Conservation (phyloP, 345 rosid species). For the Eucalyptus guilfoylei region DNA sequence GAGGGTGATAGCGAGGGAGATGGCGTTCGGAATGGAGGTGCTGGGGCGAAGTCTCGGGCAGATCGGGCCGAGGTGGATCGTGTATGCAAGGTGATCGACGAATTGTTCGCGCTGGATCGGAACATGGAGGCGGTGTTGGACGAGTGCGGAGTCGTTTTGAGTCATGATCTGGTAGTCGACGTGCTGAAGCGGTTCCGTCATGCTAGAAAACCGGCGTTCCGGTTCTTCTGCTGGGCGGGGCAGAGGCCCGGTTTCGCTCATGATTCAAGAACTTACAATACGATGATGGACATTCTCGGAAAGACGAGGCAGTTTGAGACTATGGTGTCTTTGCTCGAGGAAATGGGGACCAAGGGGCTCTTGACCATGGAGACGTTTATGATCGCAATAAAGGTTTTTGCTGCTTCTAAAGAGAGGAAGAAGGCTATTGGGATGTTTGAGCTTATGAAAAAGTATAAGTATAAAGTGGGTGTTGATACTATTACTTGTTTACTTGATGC, state of each 20-base stretch:
- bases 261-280: conserved; percentile 66
- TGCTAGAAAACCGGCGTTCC: conserved; percentile 81
- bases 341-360: conserved; percentile 60
- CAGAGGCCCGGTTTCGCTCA: conserved; percentile 42
- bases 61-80: conserved; percentile 48
- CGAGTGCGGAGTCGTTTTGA: conserved; percentile 40
- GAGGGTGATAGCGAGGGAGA: not conserved
- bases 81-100: conserved; percentile 84
- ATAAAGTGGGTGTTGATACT: conserved; percentile 50
- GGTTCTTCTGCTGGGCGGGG: conserved; percentile 85
- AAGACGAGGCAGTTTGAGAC: conserved; percentile 81
- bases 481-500: conserved; percentile 67
- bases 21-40: not conserved
- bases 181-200: conserved; percentile 56
- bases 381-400: conserved; percentile 70
- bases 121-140: conserved; percentile 93
- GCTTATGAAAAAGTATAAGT: conserved; percentile 81
- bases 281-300: conserved; percentile 67
- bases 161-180: conserved; percentile 45
- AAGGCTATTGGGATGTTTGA: conserved; percentile 82
- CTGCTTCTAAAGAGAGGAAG: conserved; percentile 86
- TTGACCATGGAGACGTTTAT: conserved; percentile 63
- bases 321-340: conserved; percentile 77
- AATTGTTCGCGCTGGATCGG: conserved; percentile 65
- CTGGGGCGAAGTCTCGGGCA: not conserved